Base-by-base conservation (phyloP, 805 yeast genomes). In the Monosporozyma solicola region DNA sequence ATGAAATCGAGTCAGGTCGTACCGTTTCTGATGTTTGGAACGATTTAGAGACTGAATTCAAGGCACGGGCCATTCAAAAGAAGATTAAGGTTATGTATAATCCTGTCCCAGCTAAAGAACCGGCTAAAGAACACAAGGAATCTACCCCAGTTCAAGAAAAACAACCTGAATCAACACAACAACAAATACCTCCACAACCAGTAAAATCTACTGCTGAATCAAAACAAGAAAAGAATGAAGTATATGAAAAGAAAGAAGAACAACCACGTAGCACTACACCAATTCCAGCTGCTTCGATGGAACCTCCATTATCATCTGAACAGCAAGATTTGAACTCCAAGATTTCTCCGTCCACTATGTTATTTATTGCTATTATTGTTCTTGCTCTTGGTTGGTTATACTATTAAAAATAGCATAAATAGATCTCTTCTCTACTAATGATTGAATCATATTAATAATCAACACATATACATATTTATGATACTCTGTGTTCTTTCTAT, bases 1-100 rank as follows among this genome's bases (percentile, higher is more conserved):
- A 73, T 52, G 79, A 76, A 52, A 68, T 79, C 55, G 77, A 77
- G 54, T 83, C 80, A 52, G 82, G 80, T 51, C 72, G 78, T 39
- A 62, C 78, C 22, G 84, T 87, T 49, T 78, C 87, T 48, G 85
- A 83, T 50, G 71, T 78, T 62, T 90, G 97, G 97, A 64, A 85
- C 10, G 72, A 77, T 52, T 76, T 89, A 65, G 91, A 85, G 67
- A 67, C 78, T 32, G 78, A 76, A 67, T 74, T 74, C 68, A 79
- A 80, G 64, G 66, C 74, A 32, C 74, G 76, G 58, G 73, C 82
- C 52, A 72, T 75, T 41, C 79, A 84, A 61, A 85, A 79, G 73
- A 85, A 81, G 72, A 80, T 80, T 67, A 80, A 79, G 69, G 92
- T 86, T 53, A 32, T 47, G 1, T 47, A 75, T 72, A 63, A 81